These are phyloP conservation scores for Flaveria bidentis DNA, from an alignment of 129 eudicot species.

Conservation along the genomic window DNA sequence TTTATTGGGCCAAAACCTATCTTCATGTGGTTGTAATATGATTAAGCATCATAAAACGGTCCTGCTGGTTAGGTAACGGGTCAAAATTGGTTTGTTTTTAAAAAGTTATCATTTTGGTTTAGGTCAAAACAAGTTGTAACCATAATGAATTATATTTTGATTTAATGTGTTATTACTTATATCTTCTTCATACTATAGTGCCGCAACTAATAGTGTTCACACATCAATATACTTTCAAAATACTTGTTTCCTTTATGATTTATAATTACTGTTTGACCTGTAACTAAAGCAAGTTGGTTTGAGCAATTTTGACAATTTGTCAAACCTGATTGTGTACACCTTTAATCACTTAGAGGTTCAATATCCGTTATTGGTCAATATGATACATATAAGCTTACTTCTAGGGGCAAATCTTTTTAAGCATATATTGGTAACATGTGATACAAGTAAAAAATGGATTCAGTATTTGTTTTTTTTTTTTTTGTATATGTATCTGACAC, in stretches of 20 bases:
- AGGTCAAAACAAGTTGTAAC: background rate
- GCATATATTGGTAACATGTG: too few relatives aligned
- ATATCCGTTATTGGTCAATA: too few relatives aligned
- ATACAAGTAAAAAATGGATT: too few relatives aligned
- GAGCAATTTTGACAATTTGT: too few relatives aligned
- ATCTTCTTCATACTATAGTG: background rate
- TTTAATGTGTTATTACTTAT: too few relatives aligned
- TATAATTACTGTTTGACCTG: background rate
- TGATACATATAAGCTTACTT: too few relatives aligned
- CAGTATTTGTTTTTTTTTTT: too few relatives aligned
- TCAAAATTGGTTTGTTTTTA: background rate
- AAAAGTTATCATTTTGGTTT: background rate
- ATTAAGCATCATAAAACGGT: background rate
- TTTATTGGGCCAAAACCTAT: background rate
- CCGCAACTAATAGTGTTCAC: background rate
- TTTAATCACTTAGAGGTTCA: too few relatives aligned
- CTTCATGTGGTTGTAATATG: background rate
- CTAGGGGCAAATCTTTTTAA: too few relatives aligned
- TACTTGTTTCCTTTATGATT: background rate
- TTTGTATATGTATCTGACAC: too few relatives aligned
- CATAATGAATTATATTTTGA: too few relatives aligned
- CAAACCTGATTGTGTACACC: too few relatives aligned
- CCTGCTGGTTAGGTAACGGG: background rate
- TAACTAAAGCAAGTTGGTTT: background rate
- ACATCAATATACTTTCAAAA: background rate